Percentiles rank a stretch among this genome's conserved stretches.
phyloP scores from a whole-genome alignment of 2,329 filamentous ascomycete genomes.

The Ophiosphaerella korrae region DNA sequence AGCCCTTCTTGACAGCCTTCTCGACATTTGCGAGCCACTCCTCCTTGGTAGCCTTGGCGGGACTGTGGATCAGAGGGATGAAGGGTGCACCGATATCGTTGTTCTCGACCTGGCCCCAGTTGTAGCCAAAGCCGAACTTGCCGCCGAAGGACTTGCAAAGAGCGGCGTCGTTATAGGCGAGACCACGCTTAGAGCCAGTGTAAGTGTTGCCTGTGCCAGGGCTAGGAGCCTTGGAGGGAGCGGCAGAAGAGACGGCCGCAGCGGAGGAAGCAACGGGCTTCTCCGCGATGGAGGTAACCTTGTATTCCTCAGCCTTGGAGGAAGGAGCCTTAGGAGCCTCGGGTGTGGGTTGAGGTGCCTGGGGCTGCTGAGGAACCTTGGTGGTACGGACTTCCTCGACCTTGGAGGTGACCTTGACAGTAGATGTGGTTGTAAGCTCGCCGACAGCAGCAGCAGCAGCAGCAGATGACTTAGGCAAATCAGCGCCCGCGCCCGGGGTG shows the following conservation, averaged over 20 bases:
- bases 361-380: neutral
- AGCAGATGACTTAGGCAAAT: slow-evolving; percentile 19
- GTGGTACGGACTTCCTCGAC: neutral
- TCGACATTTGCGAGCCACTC: slow-evolving; percentile 49
- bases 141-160: slow-evolving; percentile 60
- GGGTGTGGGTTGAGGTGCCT: neutral
- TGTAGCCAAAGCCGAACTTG: slow-evolving; percentile 67
- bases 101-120: slow-evolving; percentile 61
- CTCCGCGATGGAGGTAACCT: slow-evolving; percentile 10
- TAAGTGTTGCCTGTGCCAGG: slow-evolving; percentile 30
- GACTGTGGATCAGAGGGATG: slow-evolving; percentile 60
- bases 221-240: slow-evolving; percentile 20
- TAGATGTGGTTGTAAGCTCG: slow-evolving; percentile 12
- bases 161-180: slow-evolving; percentile 67
- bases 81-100: slow-evolving; percentile 59
- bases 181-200: slow-evolving; percentile 64
- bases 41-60: slow-evolving; percentile 25
- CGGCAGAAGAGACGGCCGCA: slow-evolving; percentile 10
- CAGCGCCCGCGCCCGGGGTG: slow-evolving; percentile 30
- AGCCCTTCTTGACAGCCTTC: slow-evolving; percentile 37
- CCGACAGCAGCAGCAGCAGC: slow-evolving; percentile 9
- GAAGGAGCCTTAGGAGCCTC: slow-evolving; percentile 7
- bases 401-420: slow-evolving; percentile 8
- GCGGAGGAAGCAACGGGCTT: slow-evolving; percentile 14
- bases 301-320: slow-evolving; percentile 21